Evolutionary conservation across 73 alveolate species (phyloP).

Genomic region (Paramecium biaurelia): DNA sequence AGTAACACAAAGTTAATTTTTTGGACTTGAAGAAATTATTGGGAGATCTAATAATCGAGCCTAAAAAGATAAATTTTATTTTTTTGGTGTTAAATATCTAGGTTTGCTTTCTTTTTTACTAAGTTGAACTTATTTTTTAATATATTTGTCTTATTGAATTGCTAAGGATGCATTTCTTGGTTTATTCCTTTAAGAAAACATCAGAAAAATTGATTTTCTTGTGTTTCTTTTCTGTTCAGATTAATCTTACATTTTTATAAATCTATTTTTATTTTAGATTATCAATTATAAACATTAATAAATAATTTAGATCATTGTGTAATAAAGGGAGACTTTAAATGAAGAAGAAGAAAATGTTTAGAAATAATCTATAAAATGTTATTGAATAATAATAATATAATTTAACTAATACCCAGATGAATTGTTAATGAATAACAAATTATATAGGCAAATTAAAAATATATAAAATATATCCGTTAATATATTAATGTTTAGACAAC

Average conservation of each 20-base stretch:
- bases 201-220: neutral
- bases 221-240: neutral
- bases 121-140: neutral
- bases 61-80: neutral
- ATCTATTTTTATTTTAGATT: neutral
- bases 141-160: neutral
- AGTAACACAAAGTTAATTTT: neutral
- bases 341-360: too few relatives aligned
- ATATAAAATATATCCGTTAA: neutral
- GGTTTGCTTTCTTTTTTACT: neutral
- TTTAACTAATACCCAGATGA: neutral
- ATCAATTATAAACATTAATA: neutral
- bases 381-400: neutral
- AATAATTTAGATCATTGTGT: neutral
- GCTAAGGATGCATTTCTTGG: constrained; percentile 3
- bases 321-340: neutral
- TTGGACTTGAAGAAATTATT: neutral
- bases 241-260: neutral
- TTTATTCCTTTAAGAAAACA: neutral
- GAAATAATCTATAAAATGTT: too few relatives aligned
- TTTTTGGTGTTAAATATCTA: neutral
- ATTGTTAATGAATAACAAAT: neutral
- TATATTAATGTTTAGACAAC: constrained; percentile 5
- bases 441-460: neutral
- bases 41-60: neutral